Conservation (phyloP, 108 stramenopile species). For the Thalassiosira profunda region DNA sequence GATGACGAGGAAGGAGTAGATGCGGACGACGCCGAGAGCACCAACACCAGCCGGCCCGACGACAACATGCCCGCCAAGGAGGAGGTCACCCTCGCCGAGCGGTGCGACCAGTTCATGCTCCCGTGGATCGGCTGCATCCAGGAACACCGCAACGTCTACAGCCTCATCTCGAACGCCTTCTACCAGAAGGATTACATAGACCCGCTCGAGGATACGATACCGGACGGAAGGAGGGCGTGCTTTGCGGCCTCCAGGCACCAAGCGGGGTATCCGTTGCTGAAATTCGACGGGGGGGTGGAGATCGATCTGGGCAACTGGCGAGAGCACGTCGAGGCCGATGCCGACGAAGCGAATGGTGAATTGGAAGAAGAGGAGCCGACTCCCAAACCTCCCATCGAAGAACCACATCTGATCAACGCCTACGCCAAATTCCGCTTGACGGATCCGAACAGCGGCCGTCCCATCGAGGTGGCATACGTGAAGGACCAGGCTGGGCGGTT, state of each 20-base stretch:
- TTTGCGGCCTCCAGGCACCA: conserved; percentile 1
- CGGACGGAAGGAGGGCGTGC: conserved; percentile 5
- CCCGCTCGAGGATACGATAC: conserved; percentile 38
- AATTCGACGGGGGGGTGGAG: conserved; percentile 32
- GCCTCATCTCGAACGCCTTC: conserved; percentile 64
- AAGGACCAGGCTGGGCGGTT: conserved; percentile 77
- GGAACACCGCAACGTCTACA: conserved; percentile 68
- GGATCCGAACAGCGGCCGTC: conserved; percentile 34
- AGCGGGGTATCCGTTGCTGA: conserved; percentile 20
- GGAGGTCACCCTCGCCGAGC: conserved; percentile 39
- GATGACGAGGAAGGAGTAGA: conserved; percentile 20
- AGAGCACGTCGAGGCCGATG: conserved; percentile 52
- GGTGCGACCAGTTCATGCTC: conserved; percentile 73
- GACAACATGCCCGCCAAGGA: conserved; percentile 4
- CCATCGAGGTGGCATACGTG: conserved; percentile 81
- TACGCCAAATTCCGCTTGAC: conserved; percentile 43
- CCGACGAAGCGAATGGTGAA: conserved; percentile 15
- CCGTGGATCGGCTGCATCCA: conserved; percentile 81
- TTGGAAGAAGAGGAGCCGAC: neutral
- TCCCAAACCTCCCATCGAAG: conserved; percentile 9
- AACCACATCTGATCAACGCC: conserved; percentile 65
- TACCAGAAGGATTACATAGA: conserved; percentile 58
- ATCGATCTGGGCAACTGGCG: conserved; percentile 49
- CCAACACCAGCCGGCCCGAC: no score
- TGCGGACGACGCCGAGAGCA: conserved; percentile 19